Evolutionary conservation across 139 green algal species (phyloP).

Genomic region (Axilococcus clingmanii): DNA sequence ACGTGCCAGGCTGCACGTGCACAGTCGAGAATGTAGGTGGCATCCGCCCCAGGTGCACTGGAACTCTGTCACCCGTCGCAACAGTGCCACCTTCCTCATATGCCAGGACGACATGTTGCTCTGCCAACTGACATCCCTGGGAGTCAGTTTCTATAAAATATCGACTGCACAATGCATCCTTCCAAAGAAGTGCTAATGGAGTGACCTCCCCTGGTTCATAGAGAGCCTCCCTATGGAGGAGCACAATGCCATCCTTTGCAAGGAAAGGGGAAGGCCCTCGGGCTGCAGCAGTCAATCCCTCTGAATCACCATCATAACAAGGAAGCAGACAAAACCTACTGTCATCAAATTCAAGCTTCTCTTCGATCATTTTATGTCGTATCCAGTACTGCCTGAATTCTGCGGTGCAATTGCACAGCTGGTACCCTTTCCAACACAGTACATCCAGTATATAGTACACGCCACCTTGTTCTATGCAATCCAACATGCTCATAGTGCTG

Average conservation of each 20-base stretch:
- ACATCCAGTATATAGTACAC: slow-evolving; percentile 42
- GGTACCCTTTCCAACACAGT: slow-evolving; percentile 78
- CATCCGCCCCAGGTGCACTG: slow-evolving; percentile 59
- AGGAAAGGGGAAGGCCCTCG: slow-evolving; percentile 28
- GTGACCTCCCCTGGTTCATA: slow-evolving; percentile 57
- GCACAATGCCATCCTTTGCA: slow-evolving; percentile 61
- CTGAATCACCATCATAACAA: slow-evolving; percentile 6
- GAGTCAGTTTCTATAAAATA: slow-evolving; percentile 61
- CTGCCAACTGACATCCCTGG: slow-evolving; percentile 4
- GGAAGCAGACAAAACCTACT: slow-evolving; percentile 23
- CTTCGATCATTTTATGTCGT: slow-evolving; percentile 49
- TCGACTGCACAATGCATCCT: slow-evolving; percentile 65
- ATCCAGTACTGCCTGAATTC: slow-evolving; percentile 83
- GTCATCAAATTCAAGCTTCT: neutral
- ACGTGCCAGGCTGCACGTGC: slow-evolving; percentile 31
- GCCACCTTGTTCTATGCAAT: slow-evolving; percentile 67
- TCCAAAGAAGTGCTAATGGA: slow-evolving; percentile 83
- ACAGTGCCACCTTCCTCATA: slow-evolving; percentile 21
- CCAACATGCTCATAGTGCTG: slow-evolving; percentile 47
- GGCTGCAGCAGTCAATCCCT: slow-evolving; percentile 35
- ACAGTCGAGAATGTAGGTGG: slow-evolving; percentile 25
- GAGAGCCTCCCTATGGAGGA: slow-evolving; percentile 67
- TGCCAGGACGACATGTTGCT: slow-evolving; percentile 48
- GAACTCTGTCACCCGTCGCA: slow-evolving; percentile 63
- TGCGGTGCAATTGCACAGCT: slow-evolving; percentile 63